phyloP scores from a whole-genome alignment of 352 stramenopile genomes.

The Globisporangium viniferum region DNA sequence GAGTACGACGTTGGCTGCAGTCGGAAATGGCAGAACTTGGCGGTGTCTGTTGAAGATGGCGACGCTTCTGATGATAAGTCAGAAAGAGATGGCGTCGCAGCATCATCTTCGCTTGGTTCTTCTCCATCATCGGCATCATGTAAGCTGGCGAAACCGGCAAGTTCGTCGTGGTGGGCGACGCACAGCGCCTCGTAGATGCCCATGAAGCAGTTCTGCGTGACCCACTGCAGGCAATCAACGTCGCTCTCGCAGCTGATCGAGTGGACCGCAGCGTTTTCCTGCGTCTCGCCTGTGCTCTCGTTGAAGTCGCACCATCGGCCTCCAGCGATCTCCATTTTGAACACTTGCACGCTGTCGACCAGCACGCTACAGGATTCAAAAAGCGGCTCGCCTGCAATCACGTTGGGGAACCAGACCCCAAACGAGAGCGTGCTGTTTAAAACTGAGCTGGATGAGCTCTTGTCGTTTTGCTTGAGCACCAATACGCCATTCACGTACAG shows the following conservation, averaged over 20 bases:
- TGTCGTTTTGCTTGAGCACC: slow-evolving; percentile 32
- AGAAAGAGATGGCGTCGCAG: neutral
- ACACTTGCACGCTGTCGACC: slow-evolving; percentile 49
- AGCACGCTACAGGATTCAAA: slow-evolving; percentile 50
- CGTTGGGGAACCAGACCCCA: slow-evolving; percentile 71
- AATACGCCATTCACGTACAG: slow-evolving; percentile 59
- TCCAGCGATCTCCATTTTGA: slow-evolving; percentile 52
- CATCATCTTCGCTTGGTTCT: neutral
- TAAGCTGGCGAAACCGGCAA: neutral
- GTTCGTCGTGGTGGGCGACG: slow-evolving; percentile 10
- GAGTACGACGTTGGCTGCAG: slow-evolving; percentile 24
- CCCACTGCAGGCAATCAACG: slow-evolving; percentile 43
- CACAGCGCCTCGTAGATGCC: slow-evolving; percentile 55
- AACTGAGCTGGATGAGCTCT: neutral
- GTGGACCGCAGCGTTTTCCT: neutral
- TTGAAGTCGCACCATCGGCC: slow-evolving; percentile 67
- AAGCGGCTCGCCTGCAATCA: slow-evolving; percentile 47
- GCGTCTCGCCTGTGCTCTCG: slow-evolving; percentile 12
- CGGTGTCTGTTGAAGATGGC: no score
- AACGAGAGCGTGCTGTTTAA: slow-evolving; percentile 30
- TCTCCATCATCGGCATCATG: slow-evolving; percentile 8
- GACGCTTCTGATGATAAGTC: no score
- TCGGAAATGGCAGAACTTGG: slow-evolving; percentile 35
- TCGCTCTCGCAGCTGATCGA: slow-evolving; percentile 32
- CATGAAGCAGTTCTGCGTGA: slow-evolving; percentile 58